A percentile compares a stretch with the other conserved stretches of the same genome.
Evolutionary conservation across 257 asterid genomes (phyloP).

Genomic region (Datura wrightii): DNA sequence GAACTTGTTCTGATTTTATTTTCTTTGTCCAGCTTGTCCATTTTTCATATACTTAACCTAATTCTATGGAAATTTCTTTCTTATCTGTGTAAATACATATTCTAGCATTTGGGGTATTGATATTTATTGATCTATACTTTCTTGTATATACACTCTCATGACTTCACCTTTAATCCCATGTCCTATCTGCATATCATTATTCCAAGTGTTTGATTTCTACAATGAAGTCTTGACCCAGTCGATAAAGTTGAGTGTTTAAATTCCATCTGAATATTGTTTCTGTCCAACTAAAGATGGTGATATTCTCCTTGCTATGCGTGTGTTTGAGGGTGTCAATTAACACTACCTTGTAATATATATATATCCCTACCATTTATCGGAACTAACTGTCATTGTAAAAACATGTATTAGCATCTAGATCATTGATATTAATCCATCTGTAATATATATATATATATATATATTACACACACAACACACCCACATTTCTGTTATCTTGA

Average conservation of each 20-base stretch:
- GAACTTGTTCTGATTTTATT: neutral
- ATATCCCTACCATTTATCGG: neutral
- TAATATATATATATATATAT: neutral
- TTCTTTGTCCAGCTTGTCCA: neutral
- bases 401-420: neutral
- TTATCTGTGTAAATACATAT: neutral
- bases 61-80: neutral
- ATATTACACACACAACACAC: no score
- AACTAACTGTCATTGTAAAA: neutral
- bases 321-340: neutral
- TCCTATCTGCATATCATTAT: neutral
- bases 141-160: neutral
- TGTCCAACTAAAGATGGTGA: neutral
- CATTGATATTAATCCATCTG: neutral
- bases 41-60: neutral
- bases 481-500: neutral
- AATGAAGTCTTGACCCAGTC: neutral
- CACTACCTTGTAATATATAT: neutral
- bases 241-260: neutral
- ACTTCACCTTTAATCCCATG: neutral
- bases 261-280: neutral
- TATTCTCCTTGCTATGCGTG: neutral
- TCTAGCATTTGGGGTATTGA: neutral
- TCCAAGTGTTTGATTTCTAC: constrained; percentile 13
- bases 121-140: neutral